Conservation (phyloP, 768 basidiomycete species). For the Mycena sanguinolenta region DNA sequence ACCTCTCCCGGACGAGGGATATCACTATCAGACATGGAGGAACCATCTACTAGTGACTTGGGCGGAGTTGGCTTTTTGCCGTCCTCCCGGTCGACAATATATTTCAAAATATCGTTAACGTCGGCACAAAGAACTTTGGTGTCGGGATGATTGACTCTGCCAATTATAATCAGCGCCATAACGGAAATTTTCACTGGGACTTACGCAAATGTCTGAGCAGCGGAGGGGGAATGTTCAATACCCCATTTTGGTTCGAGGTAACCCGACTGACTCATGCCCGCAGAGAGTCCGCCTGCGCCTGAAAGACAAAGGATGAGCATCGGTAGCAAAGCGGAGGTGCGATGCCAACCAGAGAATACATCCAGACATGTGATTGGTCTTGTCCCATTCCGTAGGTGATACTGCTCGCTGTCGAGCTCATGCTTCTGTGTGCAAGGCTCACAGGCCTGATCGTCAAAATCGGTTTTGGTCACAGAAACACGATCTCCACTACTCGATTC, state of each 20-base stretch:
- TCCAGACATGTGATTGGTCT: not conserved
- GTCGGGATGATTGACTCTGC: constrained; percentile 24
- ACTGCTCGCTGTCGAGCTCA: not conserved
- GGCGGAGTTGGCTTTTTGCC: constrained; percentile 1
- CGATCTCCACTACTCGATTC: not conserved
- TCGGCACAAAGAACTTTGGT: constrained; percentile 8
- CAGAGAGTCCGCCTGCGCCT: constrained; percentile 64
- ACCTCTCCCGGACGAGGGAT: constrained; percentile 21
- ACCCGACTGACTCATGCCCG: constrained; percentile 56
- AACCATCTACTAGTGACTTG: not conserved
- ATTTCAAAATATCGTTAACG: constrained; percentile 11
- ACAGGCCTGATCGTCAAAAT: constrained; percentile 4
- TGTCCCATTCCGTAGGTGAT: not conserved
- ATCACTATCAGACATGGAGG: constrained; percentile 5
- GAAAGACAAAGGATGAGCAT: not conserved
- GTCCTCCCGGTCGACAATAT: constrained; percentile 2
- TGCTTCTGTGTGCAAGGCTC: not conserved
- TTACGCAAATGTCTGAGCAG: constrained; percentile 60
- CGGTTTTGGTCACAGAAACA: not conserved
- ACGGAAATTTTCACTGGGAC: constrained; percentile 10
- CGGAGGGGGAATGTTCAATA: constrained; percentile 58
- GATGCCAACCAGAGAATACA: constrained; percentile 19
- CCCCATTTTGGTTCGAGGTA: constrained; percentile 63
- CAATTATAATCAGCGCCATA: not conserved
- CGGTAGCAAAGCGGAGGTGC: too few relatives aligned